Evolutionary conservation across 345 rosid species (phyloP), one percentile per base, ranked within the genome.

Genomic region (Heritiera fomes): DNA sequence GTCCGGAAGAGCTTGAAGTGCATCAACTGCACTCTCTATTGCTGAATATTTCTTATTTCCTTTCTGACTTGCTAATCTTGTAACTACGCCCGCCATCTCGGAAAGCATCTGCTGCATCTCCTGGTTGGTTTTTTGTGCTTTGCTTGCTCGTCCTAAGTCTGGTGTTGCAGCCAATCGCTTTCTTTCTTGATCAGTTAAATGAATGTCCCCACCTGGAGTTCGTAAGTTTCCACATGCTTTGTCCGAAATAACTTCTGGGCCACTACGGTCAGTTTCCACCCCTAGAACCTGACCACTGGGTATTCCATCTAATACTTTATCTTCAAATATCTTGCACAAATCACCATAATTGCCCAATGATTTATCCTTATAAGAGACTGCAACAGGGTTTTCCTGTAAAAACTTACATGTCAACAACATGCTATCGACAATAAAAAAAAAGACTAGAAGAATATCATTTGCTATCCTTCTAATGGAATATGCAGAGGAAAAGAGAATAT

Each of bases 321-420:
- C 84, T 64, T 86, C 85, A 47, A 71, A 75, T 70, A 94, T 84
- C 90, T 84, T 88, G 86, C 89, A 85, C 75, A 88, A 81, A 83
- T 83, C 84, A 3, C 80, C 7, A 9, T 88, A 94, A 83, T 43
- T 71, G 72, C 85, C 82, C 34, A 88, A 80, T 60, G 77, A 70
- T 82, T 84, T 89, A 61, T 89, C 83, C 85, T 83, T 89, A 83
- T 88, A 91, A 7, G 76, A 81, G 66, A 78, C 75, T 58, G 88
- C 92, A 75, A 85, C 87, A 34, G 93, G 96, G 53, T 88, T 81
- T 70, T 82, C 96, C 98, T 94, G 89, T 78, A 90, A 82, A 63
- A 78, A 46, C 5, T 64, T 41, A 46, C 14, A 9, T 8, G 60
- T 52, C 9, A 52, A 34, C 4, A 52, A 32, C 60, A 52, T 34